A percentile compares a stretch with the other conserved stretches of the same genome.
Conservation (phyloP, 2,329 filamentous ascomycete species). For the Boeremia lycopersici region DNA sequence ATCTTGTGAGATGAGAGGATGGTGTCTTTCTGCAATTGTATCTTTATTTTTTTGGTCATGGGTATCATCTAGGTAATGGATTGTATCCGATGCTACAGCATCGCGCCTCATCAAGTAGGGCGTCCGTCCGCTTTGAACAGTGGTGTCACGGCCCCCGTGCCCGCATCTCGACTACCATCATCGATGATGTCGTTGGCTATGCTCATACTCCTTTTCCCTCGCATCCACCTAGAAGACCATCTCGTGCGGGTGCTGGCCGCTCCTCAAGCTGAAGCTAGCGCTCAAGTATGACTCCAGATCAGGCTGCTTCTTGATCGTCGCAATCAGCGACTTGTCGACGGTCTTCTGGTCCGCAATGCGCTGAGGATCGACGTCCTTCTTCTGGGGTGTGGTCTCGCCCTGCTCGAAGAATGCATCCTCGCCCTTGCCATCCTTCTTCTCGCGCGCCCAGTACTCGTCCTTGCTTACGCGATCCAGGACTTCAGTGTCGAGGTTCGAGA, state of each 20-base stretch:
- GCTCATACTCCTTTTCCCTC: background rate
- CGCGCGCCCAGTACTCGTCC: conserved; percentile 92
- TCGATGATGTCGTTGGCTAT: conserved; percentile 9
- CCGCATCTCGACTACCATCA: conserved; percentile 15
- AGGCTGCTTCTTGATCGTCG: conserved; percentile 96
- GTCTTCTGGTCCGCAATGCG: conserved; percentile 97
- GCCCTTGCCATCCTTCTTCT: conserved; percentile 89
- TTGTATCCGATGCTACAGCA: conserved; percentile 12
- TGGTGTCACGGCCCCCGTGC: conserved; percentile 10
- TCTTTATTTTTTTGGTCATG: conserved; percentile 18
- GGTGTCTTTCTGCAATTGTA: conserved; percentile 2
- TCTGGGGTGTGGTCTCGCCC: conserved; percentile 80
- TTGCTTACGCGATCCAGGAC: conserved; percentile 76
- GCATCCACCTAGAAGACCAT: conserved; percentile 79
- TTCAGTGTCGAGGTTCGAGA: conserved; percentile 76
- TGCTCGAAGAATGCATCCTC: conserved; percentile 99
- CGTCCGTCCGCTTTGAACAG: conserved; percentile 11
- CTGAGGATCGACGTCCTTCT: conserved; percentile 92
- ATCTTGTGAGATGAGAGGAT: too few relatives aligned
- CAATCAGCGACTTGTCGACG: conserved; percentile 91
- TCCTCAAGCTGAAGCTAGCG: conserved; percentile 95
- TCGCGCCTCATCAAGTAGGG: conserved; percentile 13
- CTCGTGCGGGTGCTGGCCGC: conserved; percentile 98
- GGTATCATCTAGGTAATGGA: conserved; percentile 23
- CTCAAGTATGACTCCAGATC: conserved; percentile 89